phyloP scores from a whole-genome alignment of 176 grass and related monocot genomes.

The Ensete ventricosum region DNA sequence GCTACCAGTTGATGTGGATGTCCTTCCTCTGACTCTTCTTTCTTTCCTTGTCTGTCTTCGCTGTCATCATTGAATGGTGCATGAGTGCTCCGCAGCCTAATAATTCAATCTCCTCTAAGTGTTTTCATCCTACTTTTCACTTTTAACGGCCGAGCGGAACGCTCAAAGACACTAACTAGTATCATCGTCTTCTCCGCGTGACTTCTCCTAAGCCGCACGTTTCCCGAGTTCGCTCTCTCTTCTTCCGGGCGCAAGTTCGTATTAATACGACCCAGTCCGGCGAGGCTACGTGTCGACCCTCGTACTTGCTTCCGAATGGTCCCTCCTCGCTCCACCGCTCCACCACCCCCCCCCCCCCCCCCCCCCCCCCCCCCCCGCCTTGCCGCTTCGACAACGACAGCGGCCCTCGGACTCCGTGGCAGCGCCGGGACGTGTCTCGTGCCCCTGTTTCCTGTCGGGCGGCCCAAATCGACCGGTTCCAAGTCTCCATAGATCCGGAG shows the following conservation, averaged over 20 bases:
- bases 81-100: too few relatives aligned
- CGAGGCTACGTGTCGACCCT: neutral
- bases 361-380: too few relatives aligned
- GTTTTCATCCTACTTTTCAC: too few relatives aligned
- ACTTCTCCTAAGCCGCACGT: neutral
- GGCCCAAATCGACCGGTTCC: too few relatives aligned
- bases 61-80: neutral
- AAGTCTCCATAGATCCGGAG: neutral
- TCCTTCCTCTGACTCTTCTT: neutral
- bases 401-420: too few relatives aligned
- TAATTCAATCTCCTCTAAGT: neutral
- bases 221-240: neutral
- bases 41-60: neutral
- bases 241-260: too few relatives aligned
- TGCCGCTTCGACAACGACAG: too few relatives aligned
- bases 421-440: too few relatives aligned
- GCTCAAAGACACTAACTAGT: neutral
- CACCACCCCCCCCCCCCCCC: too few relatives aligned
- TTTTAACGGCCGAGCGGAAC: too few relatives aligned
- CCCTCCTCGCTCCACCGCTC: neutral
- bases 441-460: too few relatives aligned
- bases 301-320: neutral
- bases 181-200: neutral
- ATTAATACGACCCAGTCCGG: neutral
- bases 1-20: neutral